phyloP scores from a whole-genome alignment of 1,284 basidiomycete species.

The Somion occarium region DNA sequence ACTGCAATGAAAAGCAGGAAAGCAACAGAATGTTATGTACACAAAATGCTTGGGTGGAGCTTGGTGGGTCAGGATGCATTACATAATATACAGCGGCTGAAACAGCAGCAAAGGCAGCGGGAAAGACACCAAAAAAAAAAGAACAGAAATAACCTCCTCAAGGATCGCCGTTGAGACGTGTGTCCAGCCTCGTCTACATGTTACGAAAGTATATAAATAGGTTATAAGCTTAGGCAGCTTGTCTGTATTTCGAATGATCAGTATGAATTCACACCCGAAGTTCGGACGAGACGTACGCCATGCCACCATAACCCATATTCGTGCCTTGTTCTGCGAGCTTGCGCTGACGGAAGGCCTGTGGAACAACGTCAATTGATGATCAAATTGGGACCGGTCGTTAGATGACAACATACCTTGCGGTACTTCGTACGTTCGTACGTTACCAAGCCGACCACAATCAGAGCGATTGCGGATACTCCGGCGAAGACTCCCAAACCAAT shows the following conservation, averaged over 20 bases:
- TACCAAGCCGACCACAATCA: constrained; percentile 75
- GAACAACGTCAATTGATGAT: not conserved
- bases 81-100: not conserved
- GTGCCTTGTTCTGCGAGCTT: constrained; percentile 65
- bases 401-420: constrained; percentile 53
- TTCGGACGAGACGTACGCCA: constrained; percentile 38
- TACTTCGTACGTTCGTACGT: constrained; percentile 81
- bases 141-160: not conserved
- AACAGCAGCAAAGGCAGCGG: not conserved
- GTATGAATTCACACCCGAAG: not conserved
- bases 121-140: not conserved
- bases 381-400: not conserved
- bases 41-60: not conserved
- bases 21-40: not conserved
- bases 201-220: constrained; percentile 3
- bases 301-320: constrained; percentile 57
- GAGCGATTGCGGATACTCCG: constrained; percentile 72
- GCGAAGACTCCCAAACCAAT: constrained; percentile 79
- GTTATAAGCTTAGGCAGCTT: constrained; percentile 12
- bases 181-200: constrained; percentile 7
- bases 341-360: constrained; percentile 69
- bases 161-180: not conserved
- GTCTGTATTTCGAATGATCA: constrained; percentile 7
- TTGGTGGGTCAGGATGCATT: not conserved
- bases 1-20: not conserved